phyloP scores from a whole-genome alignment of 345 rosid species.

The Syzygium grande region DNA sequence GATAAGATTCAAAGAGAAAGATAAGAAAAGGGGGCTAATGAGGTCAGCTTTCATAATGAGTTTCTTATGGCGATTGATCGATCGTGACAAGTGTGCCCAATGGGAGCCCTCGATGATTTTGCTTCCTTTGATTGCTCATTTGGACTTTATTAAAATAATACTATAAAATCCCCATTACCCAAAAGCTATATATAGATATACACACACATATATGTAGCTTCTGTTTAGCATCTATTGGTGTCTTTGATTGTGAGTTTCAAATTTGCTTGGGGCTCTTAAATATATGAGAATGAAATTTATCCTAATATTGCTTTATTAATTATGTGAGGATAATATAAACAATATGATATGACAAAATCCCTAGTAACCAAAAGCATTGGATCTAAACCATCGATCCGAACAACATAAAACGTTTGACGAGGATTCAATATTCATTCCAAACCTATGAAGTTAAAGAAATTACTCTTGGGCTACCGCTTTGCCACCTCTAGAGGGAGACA shows the following conservation, averaged over 20 bases:
- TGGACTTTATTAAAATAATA: not conserved
- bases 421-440: not conserved
- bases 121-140: not conserved
- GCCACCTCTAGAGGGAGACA: not conserved
- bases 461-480: accelerated
- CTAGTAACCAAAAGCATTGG: accelerated
- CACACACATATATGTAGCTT: not conserved
- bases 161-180: not conserved
- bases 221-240: not conserved
- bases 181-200: not conserved
- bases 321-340: accelerated
- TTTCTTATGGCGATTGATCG: not conserved
- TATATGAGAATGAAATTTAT: not conserved
- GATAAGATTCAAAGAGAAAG: not conserved
- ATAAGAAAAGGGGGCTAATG: not conserved
- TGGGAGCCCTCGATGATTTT: not conserved
- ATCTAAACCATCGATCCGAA: accelerated
- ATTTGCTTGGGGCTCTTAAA: not conserved
- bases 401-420: not conserved
- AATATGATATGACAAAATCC: accelerated
- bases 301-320: not conserved
- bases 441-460: not conserved
- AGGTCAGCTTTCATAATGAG: not conserved
- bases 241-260: not conserved
- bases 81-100: not conserved